Evolutionary conservation across 805 yeast genomes (phyloP).

Genomic region (Priceomyces fermenticarens): DNA sequence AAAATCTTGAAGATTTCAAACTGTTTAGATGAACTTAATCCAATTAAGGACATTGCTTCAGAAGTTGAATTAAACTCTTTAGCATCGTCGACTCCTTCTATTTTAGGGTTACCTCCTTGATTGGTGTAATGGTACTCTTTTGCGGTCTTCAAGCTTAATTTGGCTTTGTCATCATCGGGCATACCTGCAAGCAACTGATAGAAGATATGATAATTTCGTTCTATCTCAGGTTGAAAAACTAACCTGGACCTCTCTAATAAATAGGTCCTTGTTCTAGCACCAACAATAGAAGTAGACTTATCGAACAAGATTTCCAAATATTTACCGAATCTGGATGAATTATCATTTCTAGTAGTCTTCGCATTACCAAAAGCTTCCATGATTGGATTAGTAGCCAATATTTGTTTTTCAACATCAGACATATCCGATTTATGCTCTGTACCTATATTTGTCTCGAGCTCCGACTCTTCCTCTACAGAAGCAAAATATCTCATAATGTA

Average conservation of each 20-base stretch:
- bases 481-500: constrained; percentile 98
- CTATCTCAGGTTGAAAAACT: constrained; percentile 87
- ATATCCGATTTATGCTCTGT: constrained; percentile 53
- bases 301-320: constrained; percentile 89
- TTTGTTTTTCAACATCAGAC: constrained; percentile 90
- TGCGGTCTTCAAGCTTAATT: constrained; percentile 60
- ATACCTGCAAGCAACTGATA: constrained; percentile 85
- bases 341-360: constrained; percentile 93
- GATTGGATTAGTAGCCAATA: constrained; percentile 93
- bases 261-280: constrained; percentile 92
- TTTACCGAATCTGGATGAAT: constrained; percentile 96
- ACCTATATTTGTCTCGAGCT: constrained; percentile 29
- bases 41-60: constrained; percentile 76
- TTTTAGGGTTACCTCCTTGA: constrained; percentile 78
- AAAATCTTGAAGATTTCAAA: constrained; percentile 69
- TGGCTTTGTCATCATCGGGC: constrained; percentile 49
- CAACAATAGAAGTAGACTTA: constrained; percentile 71
- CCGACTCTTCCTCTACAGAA: constrained; percentile 65
- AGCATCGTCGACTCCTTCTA: constrained; percentile 78
- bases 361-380: constrained; percentile 99
- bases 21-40: constrained; percentile 61
- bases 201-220: constrained; percentile 92
- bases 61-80: constrained; percentile 73
- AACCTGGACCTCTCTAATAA: constrained; percentile 89
- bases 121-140: constrained; percentile 77